These are phyloP conservation scores for Chrysanthemum seticuspe DNA, from an alignment of 129 eudicot genomes.

Conservation along the genomic window DNA sequence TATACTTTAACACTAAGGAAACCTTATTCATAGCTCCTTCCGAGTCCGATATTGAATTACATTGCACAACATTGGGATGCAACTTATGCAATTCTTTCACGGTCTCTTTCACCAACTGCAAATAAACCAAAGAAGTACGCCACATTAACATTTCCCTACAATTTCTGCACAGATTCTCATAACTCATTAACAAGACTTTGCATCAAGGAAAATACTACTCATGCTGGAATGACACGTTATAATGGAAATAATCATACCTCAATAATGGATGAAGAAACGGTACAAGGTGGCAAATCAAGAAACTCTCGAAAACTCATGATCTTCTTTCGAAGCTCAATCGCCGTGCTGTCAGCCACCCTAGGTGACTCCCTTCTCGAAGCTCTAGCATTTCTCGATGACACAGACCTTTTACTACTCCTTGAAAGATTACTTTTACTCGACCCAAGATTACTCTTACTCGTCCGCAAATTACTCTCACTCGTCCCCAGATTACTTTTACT, in stretches of 20 bases:
- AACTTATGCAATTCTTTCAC: constrained; percentile 59
- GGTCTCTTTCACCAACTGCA: constrained; percentile 67
- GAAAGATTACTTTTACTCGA: neutral
- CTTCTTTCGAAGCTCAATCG: constrained; percentile 60
- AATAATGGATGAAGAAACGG: constrained; percentile 46
- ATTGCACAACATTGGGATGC: constrained; percentile 49
- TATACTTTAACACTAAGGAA: constrained; percentile 10
- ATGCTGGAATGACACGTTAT: neutral
- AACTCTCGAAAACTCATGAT: constrained; percentile 68
- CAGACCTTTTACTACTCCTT: constrained; percentile 17
- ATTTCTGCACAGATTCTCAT: neutral
- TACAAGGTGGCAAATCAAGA: constrained; percentile 62
- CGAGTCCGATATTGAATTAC: constrained; percentile 33
- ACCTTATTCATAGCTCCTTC: constrained; percentile 65
- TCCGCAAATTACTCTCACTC: neutral
- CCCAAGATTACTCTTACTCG: no score
- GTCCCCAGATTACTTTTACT: constrained; percentile 14
- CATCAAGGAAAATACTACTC: neutral
- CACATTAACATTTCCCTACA: neutral
- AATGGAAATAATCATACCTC: constrained; percentile 52
- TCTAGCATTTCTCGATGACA: constrained; percentile 20
- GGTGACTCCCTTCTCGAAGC: constrained; percentile 17
- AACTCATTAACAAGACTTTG: neutral
- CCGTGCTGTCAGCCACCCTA: constrained; percentile 40
- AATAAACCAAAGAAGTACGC: neutral